These are phyloP conservation scores for Ogataea paraovalis DNA, from an alignment of 805 yeast species.

Conservation along the genomic window DNA sequence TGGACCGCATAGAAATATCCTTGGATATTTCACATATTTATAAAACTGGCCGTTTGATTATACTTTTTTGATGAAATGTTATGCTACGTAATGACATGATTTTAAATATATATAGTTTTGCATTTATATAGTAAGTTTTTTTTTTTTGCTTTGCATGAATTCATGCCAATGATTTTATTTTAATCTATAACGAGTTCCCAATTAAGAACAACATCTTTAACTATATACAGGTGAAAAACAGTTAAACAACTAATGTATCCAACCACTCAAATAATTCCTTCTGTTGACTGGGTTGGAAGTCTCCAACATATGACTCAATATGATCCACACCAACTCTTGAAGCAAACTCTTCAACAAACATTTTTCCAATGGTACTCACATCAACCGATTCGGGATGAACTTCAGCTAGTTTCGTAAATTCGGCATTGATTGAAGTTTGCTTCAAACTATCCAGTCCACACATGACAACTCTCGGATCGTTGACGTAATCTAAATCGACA, in stretches of 20 bases:
- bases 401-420: conserved; percentile 8
- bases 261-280: conserved; percentile 4
- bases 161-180: not conserved
- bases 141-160: not conserved
- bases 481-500: conserved; percentile 70
- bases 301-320: conserved; percentile 5
- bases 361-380: conserved; percentile 35
- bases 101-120: too few relatives aligned
- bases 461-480: conserved; percentile 59
- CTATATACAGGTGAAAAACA: not conserved
- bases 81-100: too few relatives aligned
- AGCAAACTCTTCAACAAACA: conserved; percentile 44
- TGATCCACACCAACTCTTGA: conserved; percentile 29
- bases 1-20: not conserved
- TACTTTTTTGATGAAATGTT: too few relatives aligned
- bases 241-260: conserved; percentile 1
- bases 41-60: too few relatives aligned
- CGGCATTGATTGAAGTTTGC: conserved; percentile 50
- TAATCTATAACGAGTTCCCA: not conserved
- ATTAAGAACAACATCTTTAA: not conserved
- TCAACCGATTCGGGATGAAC: conserved; percentile 13
- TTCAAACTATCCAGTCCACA: conserved; percentile 72
- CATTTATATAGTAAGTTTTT: too few relatives aligned
- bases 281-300: not conserved
- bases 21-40: not conserved